Base-by-base conservation (phyloP, 768 basidiomycete genomes). In the Coprinopsis sp. region DNA sequence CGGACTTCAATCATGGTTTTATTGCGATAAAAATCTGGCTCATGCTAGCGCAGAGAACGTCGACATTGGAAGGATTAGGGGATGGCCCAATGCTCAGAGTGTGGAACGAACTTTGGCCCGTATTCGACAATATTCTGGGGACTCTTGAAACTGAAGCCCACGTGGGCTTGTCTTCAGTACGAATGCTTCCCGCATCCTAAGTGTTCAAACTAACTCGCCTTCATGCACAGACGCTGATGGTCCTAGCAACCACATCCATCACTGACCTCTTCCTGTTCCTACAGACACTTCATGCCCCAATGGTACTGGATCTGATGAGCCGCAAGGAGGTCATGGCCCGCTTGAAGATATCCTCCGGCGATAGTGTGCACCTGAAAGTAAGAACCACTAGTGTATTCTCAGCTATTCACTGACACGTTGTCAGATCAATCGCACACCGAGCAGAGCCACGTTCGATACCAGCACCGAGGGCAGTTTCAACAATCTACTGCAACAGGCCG, bases 61-160 rank as follows among this genome's bases (percentile, higher is more conserved):
- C 66, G 2, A 47, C 49, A 36, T 46, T 37, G 16, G 59, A 55
- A 16, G 54, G 64, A 19, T 57, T 50, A 13, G 62, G 59, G n/a
- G 67, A 68, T 45, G 54, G 51, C 25, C 50, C 64, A 14, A 58
- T 72, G 18, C 61, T 68, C 31, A 64, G 61, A 33, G 70, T 87
- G 8, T 90, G 87, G 87, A 87, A 85, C 55, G 82, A 86, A 54
- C 59, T 90, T 6, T 90, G 85, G 86, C 77, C 84, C 2, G 73
- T 81, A 1, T 86, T 85, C 46, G 82, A 82, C 52, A 62, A 62
- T 11, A 66, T 85, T 28, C 56, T 82, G 12, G 56, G 64, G 31
- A 66, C 71, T 1, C 67, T 84, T 30, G 78, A 81, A 52, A 58
- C 54, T 3, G 79, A 80, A 46, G 64, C 64, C 13, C 68, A 68